Percentiles rank a stretch among this genome's conserved stretches.
These are phyloP conservation scores for Hypsizygus marmoreus DNA, from an alignment of 768 basidiomycete genomes.

Conservation along the genomic window DNA sequence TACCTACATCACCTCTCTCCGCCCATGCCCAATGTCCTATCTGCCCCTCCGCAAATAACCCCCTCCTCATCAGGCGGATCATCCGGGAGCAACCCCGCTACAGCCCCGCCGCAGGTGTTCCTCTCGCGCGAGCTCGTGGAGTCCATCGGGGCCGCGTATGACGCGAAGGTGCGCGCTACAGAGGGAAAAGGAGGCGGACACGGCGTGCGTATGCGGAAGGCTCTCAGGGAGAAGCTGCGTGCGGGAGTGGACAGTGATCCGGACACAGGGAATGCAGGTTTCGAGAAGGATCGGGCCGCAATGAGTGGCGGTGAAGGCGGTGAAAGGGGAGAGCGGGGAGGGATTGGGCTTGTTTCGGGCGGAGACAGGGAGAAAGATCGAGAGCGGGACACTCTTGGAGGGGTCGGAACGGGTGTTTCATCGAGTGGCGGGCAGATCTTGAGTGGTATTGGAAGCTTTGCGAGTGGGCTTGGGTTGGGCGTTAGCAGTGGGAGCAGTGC, in stretches of 20 bases:
- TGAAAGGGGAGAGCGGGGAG: no score
- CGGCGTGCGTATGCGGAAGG: slow-evolving; percentile 37
- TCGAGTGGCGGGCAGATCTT: slow-evolving; percentile 37
- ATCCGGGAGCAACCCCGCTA: slow-evolving; percentile 8
- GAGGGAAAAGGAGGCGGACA: slow-evolving; percentile 59
- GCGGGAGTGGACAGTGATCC: slow-evolving; percentile 31
- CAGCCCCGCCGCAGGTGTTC: slow-evolving; percentile 20
- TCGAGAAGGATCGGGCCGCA: slow-evolving; percentile 5
- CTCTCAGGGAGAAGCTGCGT: slow-evolving; percentile 55
- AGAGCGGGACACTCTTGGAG: slow-evolving; percentile 9
- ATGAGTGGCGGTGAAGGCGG: slow-evolving; percentile 26
- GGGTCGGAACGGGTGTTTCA: slow-evolving; percentile 19
- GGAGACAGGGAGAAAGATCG: slow-evolving; percentile 6
- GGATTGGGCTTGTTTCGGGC: slow-evolving; percentile 10
- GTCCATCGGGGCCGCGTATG: slow-evolving; percentile 49
- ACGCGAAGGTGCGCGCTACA: slow-evolving; percentile 42
- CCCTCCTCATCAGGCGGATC: slow-evolving; percentile 8
- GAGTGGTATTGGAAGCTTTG: slow-evolving; percentile 44
- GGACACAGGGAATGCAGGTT: slow-evolving; percentile 21
- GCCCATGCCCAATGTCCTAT: slow-evolving; percentile 13
- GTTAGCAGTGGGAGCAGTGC: slow-evolving; percentile 32
- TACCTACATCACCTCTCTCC: slow-evolving; percentile 8
- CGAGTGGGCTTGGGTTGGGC: slow-evolving; percentile 38
- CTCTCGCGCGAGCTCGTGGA: slow-evolving; percentile 51
- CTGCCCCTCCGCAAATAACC: slow-evolving; percentile 4